Evolutionary conservation across 768 basidiomycete species (phyloP), one percentile per base, ranked within the genome.

Genomic region (Rickenella mellea): DNA sequence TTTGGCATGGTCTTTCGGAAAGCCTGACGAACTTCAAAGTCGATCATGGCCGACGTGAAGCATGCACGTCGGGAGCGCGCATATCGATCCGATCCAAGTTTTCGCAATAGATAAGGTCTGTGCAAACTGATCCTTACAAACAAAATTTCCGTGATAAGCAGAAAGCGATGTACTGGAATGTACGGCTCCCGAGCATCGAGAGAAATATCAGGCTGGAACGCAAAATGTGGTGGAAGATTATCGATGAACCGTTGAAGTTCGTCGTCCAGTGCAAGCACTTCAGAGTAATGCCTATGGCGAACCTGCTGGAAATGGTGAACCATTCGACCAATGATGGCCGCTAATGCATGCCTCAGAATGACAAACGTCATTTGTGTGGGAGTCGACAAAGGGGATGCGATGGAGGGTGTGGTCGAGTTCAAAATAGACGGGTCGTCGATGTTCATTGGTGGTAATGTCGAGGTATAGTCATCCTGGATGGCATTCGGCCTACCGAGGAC

Each of bases 271-370:
- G 71, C 63, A 32, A 83, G 57, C 27, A 92, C 87, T 56, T 94
- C 90, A 21, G 78, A 73, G 59, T 94, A 94, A 51, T 85, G 85
- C 43, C 78, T 80, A 44, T 70, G 76, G 32, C 78, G 73, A 26
- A 92, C 78, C 63, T 84, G 82, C 57, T 94, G 92, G 62, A 92
- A 94, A 63, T 93, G 88, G 53, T 91, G 87, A 29, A 89, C 87
- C 55, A 96, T 89, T 25, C 80, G 80, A 12, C 90, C 91, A 45
- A 93, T 92, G 46, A 93, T 83, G 27, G 70, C 66, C 24, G 89
- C 86, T 15, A 96, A 70, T 25, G 78, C 74, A 52, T 92, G 84
- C 29, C 92, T 70, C 21, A 96, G 70, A 47, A 94, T 89, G 26
- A 89, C 79, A 56, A 88, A 94, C 1, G 91, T 91, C 71, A 88